Evolutionary conservation across 148 eudicot species (phyloP).

Genomic region (Fagopyrum esculentum): DNA sequence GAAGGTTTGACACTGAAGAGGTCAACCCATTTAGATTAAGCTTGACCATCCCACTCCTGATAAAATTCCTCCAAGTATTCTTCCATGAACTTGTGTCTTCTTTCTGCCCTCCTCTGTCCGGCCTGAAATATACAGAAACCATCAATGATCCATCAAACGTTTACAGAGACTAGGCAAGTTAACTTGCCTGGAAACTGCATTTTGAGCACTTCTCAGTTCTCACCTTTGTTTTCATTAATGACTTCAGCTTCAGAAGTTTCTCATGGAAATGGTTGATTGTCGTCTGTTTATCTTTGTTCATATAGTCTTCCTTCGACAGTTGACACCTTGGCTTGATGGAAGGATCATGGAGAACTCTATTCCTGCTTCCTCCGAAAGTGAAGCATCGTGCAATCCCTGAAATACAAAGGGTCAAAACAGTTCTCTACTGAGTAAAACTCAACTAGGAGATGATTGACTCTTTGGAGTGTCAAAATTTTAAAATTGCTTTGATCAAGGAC

Average conservation of each 20-base stretch:
- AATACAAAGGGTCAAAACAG: conserved; percentile 4
- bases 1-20: neutral
- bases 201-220: neutral
- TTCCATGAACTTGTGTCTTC: conserved; percentile 93
- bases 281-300: conserved; percentile 79
- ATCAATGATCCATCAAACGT: neutral
- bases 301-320: conserved; percentile 77
- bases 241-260: conserved; percentile 86
- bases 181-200: neutral
- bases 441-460: neutral
- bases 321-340: conserved; percentile 54
- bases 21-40: conserved; percentile 30
- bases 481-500: neutral
- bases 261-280: conserved; percentile 93
- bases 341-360: conserved; percentile 69
- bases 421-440: neutral
- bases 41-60: conserved; percentile 76
- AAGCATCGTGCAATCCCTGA: conserved; percentile 98
- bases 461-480: neutral
- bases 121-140: conserved; percentile 37
- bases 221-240: conserved; percentile 89
- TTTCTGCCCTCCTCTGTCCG: conserved; percentile 75
- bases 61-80: conserved; percentile 76
- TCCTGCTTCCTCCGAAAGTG: conserved; percentile 95
- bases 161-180: neutral